Evolutionary conservation across 345 rosid genomes (phyloP), one percentile per base, ranked within the genome.

Genomic region (Luvunga scandens): DNA sequence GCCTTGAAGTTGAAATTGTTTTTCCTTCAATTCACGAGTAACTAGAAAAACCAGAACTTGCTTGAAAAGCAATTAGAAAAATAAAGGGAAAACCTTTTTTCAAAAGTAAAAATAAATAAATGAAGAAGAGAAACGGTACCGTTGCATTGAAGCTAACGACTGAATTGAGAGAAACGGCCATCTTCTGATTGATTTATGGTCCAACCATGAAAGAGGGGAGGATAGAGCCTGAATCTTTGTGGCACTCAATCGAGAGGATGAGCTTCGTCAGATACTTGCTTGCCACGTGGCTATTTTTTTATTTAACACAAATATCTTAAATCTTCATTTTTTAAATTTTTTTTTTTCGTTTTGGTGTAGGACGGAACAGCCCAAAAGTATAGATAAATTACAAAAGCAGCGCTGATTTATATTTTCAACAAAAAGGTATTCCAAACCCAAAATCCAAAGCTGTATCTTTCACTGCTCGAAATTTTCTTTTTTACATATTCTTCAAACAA

Each of bases 141-240:
- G 65, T 65, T 7, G 81, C 69, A 34, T 75, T 66, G 83, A 85
- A 81, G 65, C 86, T 83, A 76, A 77, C 39, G 75, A 82, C 66
- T 18, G 83, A 82, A 75, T 81, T 88, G 34, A 82, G 77, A 75
- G 86, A 88, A 64, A 82, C 77, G 12, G 88, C 84, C 88, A 85
- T 87, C 1, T 34, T 70, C 64, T 13, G 39, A 59, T 76, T 36
- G 45, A 12, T 57, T 21, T 73, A 78, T 45, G 78, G 31, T 56
- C 77, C 76, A 73, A 80, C 81, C 87, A 81, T 73, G 59, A 57
- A 27, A 68, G 31, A 59, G 33, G 55, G 50, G 50, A 45, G 66
- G 48, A 64, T 0, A 24, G 28, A 25, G 27, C 53, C 66, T 62
- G 70, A 19, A n/a, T 50, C 72, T n/a, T 67, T 42, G 82, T 71